These are phyloP conservation scores for Theobroma cacao DNA, from an alignment of 345 rosid species.

Conservation along the genomic window DNA sequence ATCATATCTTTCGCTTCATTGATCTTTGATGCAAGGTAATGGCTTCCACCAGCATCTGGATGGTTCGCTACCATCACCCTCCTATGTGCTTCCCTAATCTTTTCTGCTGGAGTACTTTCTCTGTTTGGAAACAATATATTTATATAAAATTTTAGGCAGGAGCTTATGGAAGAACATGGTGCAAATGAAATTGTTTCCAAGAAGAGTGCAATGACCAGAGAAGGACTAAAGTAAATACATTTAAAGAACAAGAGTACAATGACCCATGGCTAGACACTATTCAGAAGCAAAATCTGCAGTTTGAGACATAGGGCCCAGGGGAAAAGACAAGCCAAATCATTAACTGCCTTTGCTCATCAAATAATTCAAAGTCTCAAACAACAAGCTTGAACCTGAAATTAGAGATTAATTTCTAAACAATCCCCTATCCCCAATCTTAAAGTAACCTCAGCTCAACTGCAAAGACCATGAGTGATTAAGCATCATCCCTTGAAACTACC, in stretches of 20 bases:
- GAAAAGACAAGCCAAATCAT: neutral
- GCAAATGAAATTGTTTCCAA: neutral
- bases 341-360: neutral
- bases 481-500: neutral
- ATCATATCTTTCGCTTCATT: constrained; percentile 49
- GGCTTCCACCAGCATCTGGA: constrained; percentile 55
- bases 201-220: neutral
- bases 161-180: neutral
- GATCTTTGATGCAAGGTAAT: constrained; percentile 50
- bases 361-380: neutral
- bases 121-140: constrained; percentile 30
- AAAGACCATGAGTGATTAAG: neutral
- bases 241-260: neutral
- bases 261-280: neutral
- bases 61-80: constrained; percentile 66
- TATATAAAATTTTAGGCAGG: no score
- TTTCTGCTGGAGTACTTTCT: constrained; percentile 52
- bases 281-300: neutral
- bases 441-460: neutral
- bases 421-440: neutral
- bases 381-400: neutral
- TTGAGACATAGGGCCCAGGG: neutral
- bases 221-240: neutral
- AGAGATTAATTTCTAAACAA: neutral
- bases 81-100: constrained; percentile 67